A percentile compares a stretch with the other conserved stretches of the same genome.
Evolutionary conservation across 352 stramenopile genomes (phyloP).

Genomic region (Phytophthora nicotianae): DNA sequence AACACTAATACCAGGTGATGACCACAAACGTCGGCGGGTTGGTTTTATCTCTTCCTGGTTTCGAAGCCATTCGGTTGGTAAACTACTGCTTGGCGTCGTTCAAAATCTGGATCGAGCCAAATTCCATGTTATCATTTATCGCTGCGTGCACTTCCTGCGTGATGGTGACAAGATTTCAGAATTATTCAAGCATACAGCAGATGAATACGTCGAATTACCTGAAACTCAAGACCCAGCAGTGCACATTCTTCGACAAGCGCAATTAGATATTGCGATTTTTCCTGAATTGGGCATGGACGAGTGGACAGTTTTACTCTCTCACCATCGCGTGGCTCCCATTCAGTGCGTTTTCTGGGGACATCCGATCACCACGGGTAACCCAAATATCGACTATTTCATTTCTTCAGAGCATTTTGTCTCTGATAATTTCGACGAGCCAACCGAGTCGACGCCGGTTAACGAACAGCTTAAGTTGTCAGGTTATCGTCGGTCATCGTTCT

Average conservation of each 20-base stretch:
- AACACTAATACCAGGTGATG: neutral
- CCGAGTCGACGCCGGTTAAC: neutral
- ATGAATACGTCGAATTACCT: conserved; percentile 57
- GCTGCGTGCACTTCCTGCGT: conserved; percentile 56
- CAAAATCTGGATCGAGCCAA: conserved; percentile 52
- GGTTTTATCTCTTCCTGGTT: conserved; percentile 77
- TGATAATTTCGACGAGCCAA: conserved; percentile 22
- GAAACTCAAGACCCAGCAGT: conserved; percentile 39
- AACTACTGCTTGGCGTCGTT: conserved; percentile 61
- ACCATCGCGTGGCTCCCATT: conserved; percentile 73
- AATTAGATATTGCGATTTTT: conserved; percentile 83
- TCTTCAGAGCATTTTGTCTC: conserved; percentile 60
- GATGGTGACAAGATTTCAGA: conserved; percentile 51
- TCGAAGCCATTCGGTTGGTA: conserved; percentile 66
- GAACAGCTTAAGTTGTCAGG: conserved; percentile 13
- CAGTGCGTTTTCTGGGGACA: conserved; percentile 90
- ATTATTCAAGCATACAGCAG: conserved; percentile 43
- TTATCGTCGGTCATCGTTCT: conserved; percentile 51
- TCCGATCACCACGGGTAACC: conserved; percentile 74
- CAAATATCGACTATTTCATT: conserved; percentile 87
- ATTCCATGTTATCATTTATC: conserved; percentile 61
- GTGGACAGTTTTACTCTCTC: conserved; percentile 71
- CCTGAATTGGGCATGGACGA: conserved; percentile 86
- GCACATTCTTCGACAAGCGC: conserved; percentile 41
- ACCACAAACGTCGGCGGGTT: conserved; percentile 31